Evolutionary conservation across 192 early-diverging fungal genomes (phyloP).

Genomic region (Dissophora globulifera): DNA sequence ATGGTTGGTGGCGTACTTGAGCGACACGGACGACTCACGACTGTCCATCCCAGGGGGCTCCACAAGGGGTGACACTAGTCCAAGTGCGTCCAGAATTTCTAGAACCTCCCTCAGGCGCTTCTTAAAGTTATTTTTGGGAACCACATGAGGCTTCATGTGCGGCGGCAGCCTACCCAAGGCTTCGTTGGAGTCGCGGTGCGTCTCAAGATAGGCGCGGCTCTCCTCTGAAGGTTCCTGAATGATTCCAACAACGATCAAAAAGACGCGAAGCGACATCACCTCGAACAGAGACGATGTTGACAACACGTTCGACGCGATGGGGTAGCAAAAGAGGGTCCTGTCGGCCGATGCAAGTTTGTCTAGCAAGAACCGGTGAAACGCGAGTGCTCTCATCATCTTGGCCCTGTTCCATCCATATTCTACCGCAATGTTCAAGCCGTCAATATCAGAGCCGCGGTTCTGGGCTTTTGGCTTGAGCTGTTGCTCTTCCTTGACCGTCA

Average conservation of each 20-base stretch:
- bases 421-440: conserved; percentile 18
- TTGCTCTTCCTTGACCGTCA: background rate
- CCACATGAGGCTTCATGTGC: background rate
- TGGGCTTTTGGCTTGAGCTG: conserved; percentile 2
- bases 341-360: conserved; percentile 25
- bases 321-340: conserved; percentile 8
- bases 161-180: conserved; percentile 11
- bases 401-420: conserved; percentile 56
- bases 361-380: conserved; percentile 53
- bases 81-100: conserved; percentile 45
- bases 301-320: conserved; percentile 14
- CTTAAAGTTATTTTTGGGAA: conserved; percentile 25
- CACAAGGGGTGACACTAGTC: conserved; percentile 26
- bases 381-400: conserved; percentile 59
- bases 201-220: conserved; percentile 2
- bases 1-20: conserved; percentile 22
- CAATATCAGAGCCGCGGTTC: conserved; percentile 7
- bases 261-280: conserved; percentile 41
- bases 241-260: conserved; percentile 49
- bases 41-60: background rate
- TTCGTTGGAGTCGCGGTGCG: conserved; percentile 9
- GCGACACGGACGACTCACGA: background rate
- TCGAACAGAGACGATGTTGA: conserved; percentile 38
- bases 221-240: conserved; percentile 7
- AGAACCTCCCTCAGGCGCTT: conserved; percentile 32